Percentiles rank a stretch among this genome's conserved stretches.
These are phyloP conservation scores for Ceratobasidium sp. DNA, from an alignment of 1,284 basidiomycete species.

Conservation along the genomic window DNA sequence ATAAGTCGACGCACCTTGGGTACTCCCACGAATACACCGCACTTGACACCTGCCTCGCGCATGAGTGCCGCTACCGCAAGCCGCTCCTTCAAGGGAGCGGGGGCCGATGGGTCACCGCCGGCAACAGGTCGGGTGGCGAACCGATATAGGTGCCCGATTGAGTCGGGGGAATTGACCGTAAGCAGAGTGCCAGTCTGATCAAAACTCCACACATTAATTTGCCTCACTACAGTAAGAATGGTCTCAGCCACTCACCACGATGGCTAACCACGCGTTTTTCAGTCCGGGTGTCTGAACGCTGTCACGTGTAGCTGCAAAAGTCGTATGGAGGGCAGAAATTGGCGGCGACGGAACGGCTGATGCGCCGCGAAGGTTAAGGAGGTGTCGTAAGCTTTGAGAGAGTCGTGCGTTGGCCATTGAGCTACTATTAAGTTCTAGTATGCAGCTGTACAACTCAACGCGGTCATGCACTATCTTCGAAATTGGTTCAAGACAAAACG, in stretches of 20 bases:
- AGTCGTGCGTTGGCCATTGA: constrained; percentile 29
- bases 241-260: constrained; percentile 69
- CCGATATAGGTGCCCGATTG: constrained; percentile 82
- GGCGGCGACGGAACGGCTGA: constrained; percentile 43
- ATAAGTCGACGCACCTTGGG: constrained; percentile 75
- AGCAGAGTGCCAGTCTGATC: constrained; percentile 84
- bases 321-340: constrained; percentile 1
- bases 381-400: constrained; percentile 38
- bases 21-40: constrained; percentile 92
- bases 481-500: not conserved
- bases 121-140: constrained; percentile 72
- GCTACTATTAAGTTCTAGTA: no score
- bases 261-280: constrained; percentile 75
- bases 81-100: constrained; percentile 68
- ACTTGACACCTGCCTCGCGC: constrained; percentile 95
- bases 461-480: no score
- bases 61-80: constrained; percentile 80
- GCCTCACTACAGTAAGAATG: constrained; percentile 14
- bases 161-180: constrained; percentile 85
- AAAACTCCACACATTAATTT: constrained; percentile 36
- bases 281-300: constrained; percentile 30
- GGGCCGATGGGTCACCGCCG: constrained; percentile 45
- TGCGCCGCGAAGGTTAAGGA: constrained; percentile 40
- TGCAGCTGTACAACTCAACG: not conserved
- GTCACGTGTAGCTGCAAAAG: constrained; percentile 32